Base-by-base conservation (phyloP, 495 filamentous ascomycete species). In the Articulospora tetracladia region DNA sequence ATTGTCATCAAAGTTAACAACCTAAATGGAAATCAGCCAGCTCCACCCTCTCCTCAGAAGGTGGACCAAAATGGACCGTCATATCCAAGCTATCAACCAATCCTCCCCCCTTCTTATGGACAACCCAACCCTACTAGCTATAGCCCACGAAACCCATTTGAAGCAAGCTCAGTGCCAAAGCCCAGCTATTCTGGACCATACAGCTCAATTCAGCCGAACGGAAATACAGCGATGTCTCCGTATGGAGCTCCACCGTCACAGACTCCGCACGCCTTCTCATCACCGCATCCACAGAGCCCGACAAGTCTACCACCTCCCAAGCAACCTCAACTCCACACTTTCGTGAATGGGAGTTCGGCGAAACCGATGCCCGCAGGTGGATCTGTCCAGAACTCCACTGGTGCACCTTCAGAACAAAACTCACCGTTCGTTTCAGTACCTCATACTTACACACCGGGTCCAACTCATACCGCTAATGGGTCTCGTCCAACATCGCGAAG, bases 201-300 rank as follows among this genome's bases (percentile, higher is more conserved):
- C 46, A 41, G 47, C 8, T 22, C 57, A 7, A 34, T 39, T 26
- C 47, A 57, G 36, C 57, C 34, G 23, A 34, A 22, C 20, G 55
- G 48, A 13, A 59, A 22, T 41, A 51, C 49, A 24, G 8, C 44
- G 25, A 28, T 44, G 13, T 32, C 55, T 15, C 46, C 55, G 6
- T 56, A 53, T 24, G 20, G 34, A 23, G 46, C 55, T 51, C 46
- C 57, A 19, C 46, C 49, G 24, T 55, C 65, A 4, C 22, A 52
- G 10, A 65, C 52, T 32, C 44, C 61, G 23, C 62, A 68, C 53
- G 57, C 55, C 30, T 68, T 68, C 34, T 65, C 66, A 25, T 65
- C 66, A 0, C 66, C 66, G 39, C 52, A 58, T 27, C 66, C 66
- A 32, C 28, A 68, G 25, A 68, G 66, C 39, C 66, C 66, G 10